A percentile compares a stretch with the other conserved stretches of the same genome.
These are phyloP conservation scores for Neonectria sp. DNA, from an alignment of 2,329 filamentous ascomycete species.

Conservation along the genomic window DNA sequence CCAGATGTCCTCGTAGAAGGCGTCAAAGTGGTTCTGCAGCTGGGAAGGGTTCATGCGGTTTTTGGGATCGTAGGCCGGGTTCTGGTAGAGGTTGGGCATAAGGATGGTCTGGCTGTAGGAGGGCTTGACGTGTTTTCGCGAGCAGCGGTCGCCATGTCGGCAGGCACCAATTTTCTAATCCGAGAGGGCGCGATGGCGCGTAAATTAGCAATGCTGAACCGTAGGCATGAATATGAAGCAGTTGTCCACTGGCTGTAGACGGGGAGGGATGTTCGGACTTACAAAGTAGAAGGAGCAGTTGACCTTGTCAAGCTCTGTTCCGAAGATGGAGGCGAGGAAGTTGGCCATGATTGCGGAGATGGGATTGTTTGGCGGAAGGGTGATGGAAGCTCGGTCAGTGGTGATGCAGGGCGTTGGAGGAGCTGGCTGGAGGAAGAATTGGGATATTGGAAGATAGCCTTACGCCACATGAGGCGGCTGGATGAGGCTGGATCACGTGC, in stretches of 20 bases:
- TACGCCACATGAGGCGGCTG: constrained; percentile 42
- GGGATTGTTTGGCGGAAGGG: constrained; percentile 13
- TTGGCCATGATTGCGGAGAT: constrained; percentile 80
- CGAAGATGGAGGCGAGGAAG: constrained; percentile 99
- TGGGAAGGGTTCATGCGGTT: constrained; percentile 97
- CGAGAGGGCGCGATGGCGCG: constrained; percentile 19
- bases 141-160: constrained; percentile 98
- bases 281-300: constrained; percentile 96
- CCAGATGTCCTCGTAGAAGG: constrained; percentile 99
- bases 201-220: constrained; percentile 13
- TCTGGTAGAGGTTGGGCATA: constrained; percentile 98
- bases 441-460: constrained; percentile 41
- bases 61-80: constrained; percentile 96
- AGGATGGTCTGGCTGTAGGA: constrained; percentile 98
- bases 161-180: constrained; percentile 98
- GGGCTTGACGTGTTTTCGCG: constrained; percentile 98
- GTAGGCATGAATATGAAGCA: not conserved
- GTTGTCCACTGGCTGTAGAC: not conserved
- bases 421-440: constrained; percentile 38
- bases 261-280: constrained; percentile 39
- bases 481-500: constrained; percentile 50
- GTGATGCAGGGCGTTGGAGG: constrained; percentile 26
- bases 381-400: constrained; percentile 8
- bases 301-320: constrained; percentile 99
- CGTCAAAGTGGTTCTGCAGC: constrained; percentile 99